Evolutionary conservation across 176 grass and related monocot genomes (phyloP).

Genomic region (maize (Zea mays)): DNA sequence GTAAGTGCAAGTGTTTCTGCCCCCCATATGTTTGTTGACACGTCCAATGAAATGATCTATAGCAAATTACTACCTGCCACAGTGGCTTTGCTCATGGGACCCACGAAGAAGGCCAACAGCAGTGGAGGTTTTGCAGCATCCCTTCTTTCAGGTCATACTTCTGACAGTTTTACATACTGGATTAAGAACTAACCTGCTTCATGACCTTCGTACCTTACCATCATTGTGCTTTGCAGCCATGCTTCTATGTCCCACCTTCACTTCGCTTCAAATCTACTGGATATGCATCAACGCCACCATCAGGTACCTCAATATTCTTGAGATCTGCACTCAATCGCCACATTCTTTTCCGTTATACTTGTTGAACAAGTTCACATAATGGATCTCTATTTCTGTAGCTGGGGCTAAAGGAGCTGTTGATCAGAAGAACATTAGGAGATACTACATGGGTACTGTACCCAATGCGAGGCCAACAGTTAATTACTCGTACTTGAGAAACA

Average conservation of each 20-base stretch:
- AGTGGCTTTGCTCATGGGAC: conserved; percentile 96
- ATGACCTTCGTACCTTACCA: not conserved
- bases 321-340: not conserved
- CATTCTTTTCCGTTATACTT: conserved; percentile 3
- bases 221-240: conserved; percentile 54
- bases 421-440: conserved; percentile 55
- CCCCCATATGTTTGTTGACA: not conserved
- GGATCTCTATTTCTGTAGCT: conserved; percentile 49
- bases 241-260: conserved; percentile 89
- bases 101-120: conserved; percentile 76
- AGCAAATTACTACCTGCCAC: conserved; percentile 2
- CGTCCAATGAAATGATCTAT: conserved; percentile 17
- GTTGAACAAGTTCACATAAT: conserved; percentile 8
- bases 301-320: conserved; percentile 51
- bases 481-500: conserved; percentile 47
- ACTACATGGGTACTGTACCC: conserved; percentile 50
- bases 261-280: conserved; percentile 59
- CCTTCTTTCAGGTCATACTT: conserved; percentile 88
- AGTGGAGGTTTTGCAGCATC: conserved; percentile 85
- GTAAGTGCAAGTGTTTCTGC: conserved; percentile 36
- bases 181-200: not conserved
- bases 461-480: conserved; percentile 53
- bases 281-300: conserved; percentile 63
- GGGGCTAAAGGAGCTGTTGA: conserved; percentile 67
- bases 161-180: not conserved